A percentile compares a stretch with the other conserved stretches of the same genome.
Conservation (phyloP, 2,329 filamentous ascomycete genomes). For the Fusarium vanettenii region DNA sequence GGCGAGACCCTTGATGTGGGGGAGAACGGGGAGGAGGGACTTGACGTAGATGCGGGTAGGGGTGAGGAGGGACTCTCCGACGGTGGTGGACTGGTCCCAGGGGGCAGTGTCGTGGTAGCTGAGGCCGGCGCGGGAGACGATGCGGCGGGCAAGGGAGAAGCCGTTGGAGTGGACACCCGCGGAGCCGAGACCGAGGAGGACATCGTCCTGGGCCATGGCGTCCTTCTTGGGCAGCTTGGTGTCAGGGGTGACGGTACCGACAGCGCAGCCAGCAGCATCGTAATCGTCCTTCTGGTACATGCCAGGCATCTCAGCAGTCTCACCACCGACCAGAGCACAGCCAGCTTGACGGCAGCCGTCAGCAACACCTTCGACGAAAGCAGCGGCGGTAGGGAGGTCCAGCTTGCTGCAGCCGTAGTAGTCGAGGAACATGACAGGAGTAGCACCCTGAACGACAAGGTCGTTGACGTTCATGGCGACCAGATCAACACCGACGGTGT, state of each 20-base stretch:
- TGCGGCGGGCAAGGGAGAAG: constrained; percentile 94
- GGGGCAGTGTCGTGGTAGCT: constrained; percentile 79
- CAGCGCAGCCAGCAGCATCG: constrained; percentile 90
- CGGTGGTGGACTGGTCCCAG: constrained; percentile 72
- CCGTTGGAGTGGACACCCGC: constrained; percentile 95
- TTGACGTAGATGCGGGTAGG: constrained; percentile 96
- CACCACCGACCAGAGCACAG: constrained; percentile 93
- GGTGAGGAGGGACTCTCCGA: constrained; percentile 84
- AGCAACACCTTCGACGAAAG: constrained; percentile 93
- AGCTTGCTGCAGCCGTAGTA: constrained; percentile 96
- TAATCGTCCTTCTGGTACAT: constrained; percentile 92
- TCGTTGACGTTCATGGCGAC: constrained; percentile 99
- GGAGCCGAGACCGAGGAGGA: constrained; percentile 86
- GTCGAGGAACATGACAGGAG: constrained; percentile 96
- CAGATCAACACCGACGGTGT: constrained; percentile 95
- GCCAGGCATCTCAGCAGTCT: constrained; percentile 98
- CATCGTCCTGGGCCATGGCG: constrained; percentile 83
- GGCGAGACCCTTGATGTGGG: constrained; percentile 87
- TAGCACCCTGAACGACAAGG: constrained; percentile 93
- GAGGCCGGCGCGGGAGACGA: constrained; percentile 79
- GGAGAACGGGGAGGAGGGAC: constrained; percentile 74
- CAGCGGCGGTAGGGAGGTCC: constrained; percentile 78
- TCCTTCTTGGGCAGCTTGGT: constrained; percentile 80
- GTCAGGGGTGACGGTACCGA: constrained; percentile 80
- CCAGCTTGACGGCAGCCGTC: constrained; percentile 85